Conservation (phyloP, 495 filamentous ascomycete genomes). For the Aspergillus leporis region DNA sequence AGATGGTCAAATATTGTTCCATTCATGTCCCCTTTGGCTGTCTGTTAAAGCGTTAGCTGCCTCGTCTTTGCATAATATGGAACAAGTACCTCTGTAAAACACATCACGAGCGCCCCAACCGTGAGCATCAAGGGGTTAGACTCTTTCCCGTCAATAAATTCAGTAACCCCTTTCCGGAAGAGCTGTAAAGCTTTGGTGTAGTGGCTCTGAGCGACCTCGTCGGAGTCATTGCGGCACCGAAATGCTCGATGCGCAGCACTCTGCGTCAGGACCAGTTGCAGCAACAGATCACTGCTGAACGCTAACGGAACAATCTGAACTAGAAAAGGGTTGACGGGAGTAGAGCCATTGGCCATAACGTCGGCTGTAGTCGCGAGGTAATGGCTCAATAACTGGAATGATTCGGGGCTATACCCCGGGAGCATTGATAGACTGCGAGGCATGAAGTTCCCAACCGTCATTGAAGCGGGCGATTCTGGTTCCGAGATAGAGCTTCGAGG, state of each 20-base stretch:
- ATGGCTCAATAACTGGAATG: constrained; percentile 37
- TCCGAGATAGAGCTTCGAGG: neutral
- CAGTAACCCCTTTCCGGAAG: constrained; percentile 35
- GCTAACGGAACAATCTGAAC: constrained; percentile 41
- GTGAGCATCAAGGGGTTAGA: constrained; percentile 37
- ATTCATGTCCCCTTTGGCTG: constrained; percentile 41
- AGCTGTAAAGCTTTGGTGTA: constrained; percentile 37
- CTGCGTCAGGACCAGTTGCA: constrained; percentile 40
- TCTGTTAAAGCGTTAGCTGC: constrained; percentile 23
- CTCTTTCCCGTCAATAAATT: constrained; percentile 41
- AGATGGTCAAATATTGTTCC: constrained; percentile 42
- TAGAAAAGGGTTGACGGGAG: constrained; percentile 38
- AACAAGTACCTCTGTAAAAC: constrained; percentile 38
- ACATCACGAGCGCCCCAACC: constrained; percentile 39
- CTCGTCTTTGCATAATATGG: neutral
- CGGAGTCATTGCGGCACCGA: constrained; percentile 34
- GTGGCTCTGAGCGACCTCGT: constrained; percentile 36
- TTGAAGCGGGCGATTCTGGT: neutral
- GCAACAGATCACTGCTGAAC: constrained; percentile 37
- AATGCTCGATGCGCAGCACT: constrained; percentile 42
- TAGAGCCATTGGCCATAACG: constrained; percentile 41
- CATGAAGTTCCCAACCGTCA: constrained; percentile 25
- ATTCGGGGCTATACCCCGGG: constrained; percentile 34
- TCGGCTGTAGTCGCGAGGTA: constrained; percentile 40
- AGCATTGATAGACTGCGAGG: constrained; percentile 36